Conservation (phyloP, 768 basidiomycete species). For the Naganishia vaughanmartiniae region DNA sequence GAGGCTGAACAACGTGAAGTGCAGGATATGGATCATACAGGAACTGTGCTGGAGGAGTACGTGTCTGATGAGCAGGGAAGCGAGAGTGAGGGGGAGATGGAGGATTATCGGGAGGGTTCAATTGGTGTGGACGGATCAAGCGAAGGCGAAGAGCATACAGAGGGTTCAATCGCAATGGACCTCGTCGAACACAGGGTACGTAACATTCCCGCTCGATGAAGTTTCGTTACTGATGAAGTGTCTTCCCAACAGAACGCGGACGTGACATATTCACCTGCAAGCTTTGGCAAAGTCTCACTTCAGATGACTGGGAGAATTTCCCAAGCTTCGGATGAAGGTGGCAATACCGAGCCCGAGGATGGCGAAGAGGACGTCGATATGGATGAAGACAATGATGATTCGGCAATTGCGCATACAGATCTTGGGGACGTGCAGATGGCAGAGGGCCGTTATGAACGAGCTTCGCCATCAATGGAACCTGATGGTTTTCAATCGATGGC, state of each 20-base stretch:
- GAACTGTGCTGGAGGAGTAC: background rate
- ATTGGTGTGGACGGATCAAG: background rate
- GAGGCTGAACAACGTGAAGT: slow-evolving; percentile 21
- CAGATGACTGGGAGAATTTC: background rate
- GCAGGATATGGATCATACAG: slow-evolving; percentile 16
- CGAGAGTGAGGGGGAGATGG: slow-evolving; percentile 31
- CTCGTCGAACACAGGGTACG: background rate
- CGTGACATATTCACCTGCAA: background rate
- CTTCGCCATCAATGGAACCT: background rate
- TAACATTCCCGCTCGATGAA: background rate
- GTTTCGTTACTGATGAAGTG: background rate
- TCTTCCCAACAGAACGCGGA: background rate
- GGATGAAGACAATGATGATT: slow-evolving; percentile 18
- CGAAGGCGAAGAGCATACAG: background rate
- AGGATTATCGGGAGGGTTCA: slow-evolving; percentile 15
- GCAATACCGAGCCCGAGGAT: background rate
- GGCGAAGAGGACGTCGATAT: slow-evolving; percentile 13
- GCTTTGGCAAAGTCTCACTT: background rate
- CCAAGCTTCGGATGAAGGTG: background rate
- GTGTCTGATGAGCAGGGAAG: slow-evolving; percentile 18
- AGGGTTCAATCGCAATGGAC: background rate
- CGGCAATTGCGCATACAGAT: background rate
- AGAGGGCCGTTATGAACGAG: background rate
- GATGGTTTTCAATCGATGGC: background rate
- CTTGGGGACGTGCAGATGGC: background rate